These are phyloP conservation scores for Pythium folliculosum DNA, from an alignment of 352 stramenopile species.

Conservation along the genomic window DNA sequence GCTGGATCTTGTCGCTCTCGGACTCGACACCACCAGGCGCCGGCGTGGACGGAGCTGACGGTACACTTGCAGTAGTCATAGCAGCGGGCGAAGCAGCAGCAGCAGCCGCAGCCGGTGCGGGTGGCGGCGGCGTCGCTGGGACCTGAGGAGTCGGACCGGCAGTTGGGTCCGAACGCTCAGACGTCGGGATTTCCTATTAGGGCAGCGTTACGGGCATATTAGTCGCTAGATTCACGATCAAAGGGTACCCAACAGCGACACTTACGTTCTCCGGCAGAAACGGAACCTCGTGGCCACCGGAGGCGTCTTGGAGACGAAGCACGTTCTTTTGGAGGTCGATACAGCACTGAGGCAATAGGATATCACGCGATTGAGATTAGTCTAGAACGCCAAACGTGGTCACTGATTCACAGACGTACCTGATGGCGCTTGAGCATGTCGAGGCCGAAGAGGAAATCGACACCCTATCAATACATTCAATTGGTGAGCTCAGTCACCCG, in stretches of 20 bases:
- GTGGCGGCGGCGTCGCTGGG: constrained; percentile 26
- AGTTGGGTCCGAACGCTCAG: constrained; percentile 42
- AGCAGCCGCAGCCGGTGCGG: too few species aligned
- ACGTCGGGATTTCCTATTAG: constrained; percentile 69
- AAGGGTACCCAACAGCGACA: background rate
- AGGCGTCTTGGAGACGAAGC: constrained; percentile 77
- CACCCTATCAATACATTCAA: constrained; percentile 57
- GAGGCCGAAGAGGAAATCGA: constrained; percentile 98
- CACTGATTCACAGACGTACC: constrained; percentile 27
- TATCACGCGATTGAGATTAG: background rate
- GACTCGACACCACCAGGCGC: constrained; percentile 16
- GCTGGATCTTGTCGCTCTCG: constrained; percentile 58
- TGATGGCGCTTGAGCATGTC: constrained; percentile 98
- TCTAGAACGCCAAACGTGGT: too few species aligned
- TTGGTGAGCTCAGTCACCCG: too few species aligned
- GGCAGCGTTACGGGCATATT: too few species aligned
- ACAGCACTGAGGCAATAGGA: constrained; percentile 61
- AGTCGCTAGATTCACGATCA: too few species aligned
- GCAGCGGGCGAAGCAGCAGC: too few species aligned
- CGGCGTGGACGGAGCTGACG: constrained; percentile 23
- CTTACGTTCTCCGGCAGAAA: constrained; percentile 87
- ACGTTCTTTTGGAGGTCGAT: constrained; percentile 95
- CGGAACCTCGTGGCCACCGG: constrained; percentile 70
- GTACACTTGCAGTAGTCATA: constrained; percentile 12
- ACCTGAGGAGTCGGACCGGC: background rate